Evolutionary conservation across 2,329 filamentous ascomycete genomes (phyloP).

Genomic region (Lecanicillium sp.): DNA sequence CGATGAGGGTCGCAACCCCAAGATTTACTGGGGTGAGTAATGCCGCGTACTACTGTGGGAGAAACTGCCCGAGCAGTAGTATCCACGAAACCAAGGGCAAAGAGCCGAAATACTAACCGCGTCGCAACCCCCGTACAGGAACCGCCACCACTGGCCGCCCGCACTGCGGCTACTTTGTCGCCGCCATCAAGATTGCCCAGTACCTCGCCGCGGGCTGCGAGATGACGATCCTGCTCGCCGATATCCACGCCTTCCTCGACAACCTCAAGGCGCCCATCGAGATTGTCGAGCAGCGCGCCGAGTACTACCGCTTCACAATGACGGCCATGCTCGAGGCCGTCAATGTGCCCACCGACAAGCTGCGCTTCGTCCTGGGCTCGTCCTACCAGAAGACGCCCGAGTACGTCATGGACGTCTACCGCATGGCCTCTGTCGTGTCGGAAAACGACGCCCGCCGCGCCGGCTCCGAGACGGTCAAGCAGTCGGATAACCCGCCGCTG

Average conservation of each 20-base stretch:
- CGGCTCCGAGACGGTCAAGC: constrained; percentile 91
- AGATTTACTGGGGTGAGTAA: constrained; percentile 71
- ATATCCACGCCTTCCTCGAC: constrained; percentile 72
- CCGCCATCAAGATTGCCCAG: constrained; percentile 83
- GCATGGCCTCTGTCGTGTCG: constrained; percentile 60
- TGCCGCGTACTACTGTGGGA: constrained; percentile 3
- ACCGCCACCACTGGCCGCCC: constrained; percentile 82
- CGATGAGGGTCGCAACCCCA: constrained; percentile 61
- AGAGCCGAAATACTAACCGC: background rate
- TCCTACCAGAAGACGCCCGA: constrained; percentile 66
- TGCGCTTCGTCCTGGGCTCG: constrained; percentile 79
- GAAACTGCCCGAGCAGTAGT: background rate
- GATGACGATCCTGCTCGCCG: constrained; percentile 69
- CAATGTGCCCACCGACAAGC: constrained; percentile 67
- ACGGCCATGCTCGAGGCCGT: constrained; percentile 68
- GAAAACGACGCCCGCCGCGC: constrained; percentile 84
- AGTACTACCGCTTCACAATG: constrained; percentile 78
- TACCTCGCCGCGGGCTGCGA: constrained; percentile 79
- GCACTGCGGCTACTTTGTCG: constrained; percentile 84
- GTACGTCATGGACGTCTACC: constrained; percentile 87
- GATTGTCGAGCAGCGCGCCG: constrained; percentile 70
- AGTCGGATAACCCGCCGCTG: constrained; percentile 67
- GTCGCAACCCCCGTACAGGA: constrained; percentile 31
- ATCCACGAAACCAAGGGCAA: too few species aligned
- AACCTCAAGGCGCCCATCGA: constrained; percentile 84